Evolutionary conservation across 176 grass and related monocot species (phyloP).

Genomic region (Elymus sibiricus): DNA sequence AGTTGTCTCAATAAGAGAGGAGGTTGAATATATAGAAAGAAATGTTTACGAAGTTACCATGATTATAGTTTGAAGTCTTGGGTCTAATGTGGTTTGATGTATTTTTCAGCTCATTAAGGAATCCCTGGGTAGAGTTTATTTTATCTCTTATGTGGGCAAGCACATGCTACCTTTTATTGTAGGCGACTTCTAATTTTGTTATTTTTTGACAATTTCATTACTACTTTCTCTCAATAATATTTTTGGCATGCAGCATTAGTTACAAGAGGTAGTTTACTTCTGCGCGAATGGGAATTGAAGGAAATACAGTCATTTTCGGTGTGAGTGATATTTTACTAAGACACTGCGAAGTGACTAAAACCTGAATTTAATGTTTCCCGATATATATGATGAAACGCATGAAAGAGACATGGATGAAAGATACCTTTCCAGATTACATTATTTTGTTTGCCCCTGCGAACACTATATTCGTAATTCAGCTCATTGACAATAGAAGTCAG

Average conservation of each 20-base stretch:
- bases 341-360: neutral
- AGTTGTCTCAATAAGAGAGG: neutral
- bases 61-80: neutral
- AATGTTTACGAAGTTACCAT: neutral
- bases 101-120: conserved; percentile 1
- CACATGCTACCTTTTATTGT: neutral
- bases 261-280: neutral
- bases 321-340: neutral
- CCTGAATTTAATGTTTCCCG: neutral
- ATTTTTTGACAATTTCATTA: neutral
- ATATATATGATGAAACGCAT: too few species aligned
- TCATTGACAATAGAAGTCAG: neutral
- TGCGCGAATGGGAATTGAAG: neutral
- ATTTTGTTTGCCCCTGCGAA: neutral
- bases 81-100: neutral
- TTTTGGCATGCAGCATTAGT: neutral
- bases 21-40: neutral
- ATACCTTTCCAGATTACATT: neutral
- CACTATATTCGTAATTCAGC: neutral
- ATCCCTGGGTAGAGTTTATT: neutral
- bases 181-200: neutral
- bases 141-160: neutral
- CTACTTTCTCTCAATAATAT: neutral
- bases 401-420: too few species aligned
- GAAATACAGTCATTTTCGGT: neutral